Evolutionary conservation across 2,329 filamentous ascomycete genomes (phyloP).

Genomic region (Ophiostoma sp.): DNA sequence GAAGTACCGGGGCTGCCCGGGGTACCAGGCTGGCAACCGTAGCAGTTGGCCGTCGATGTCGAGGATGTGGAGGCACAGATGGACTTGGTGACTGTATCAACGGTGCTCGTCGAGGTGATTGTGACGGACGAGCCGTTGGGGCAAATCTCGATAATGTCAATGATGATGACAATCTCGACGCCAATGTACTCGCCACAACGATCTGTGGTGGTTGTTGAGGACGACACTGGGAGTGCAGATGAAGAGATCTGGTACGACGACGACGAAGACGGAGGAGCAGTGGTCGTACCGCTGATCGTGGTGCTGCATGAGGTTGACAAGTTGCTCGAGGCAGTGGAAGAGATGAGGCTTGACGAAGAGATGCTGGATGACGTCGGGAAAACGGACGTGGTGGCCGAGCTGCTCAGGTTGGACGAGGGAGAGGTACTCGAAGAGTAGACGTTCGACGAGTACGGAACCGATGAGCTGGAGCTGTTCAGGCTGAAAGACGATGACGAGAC

Average conservation of each 20-base stretch:
- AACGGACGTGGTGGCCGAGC: not conserved
- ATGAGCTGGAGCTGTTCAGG: not conserved
- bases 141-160: slow-evolving; percentile 27
- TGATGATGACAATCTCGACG: slow-evolving; percentile 25
- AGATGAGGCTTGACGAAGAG: not conserved
- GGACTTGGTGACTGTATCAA: slow-evolving; percentile 23
- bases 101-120: slow-evolving; percentile 15
- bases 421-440: not conserved
- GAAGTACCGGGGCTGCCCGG: not conserved
- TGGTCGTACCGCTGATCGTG: not conserved
- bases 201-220: not conserved
- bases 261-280: not conserved
- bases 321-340: not conserved
- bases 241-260: not conserved
- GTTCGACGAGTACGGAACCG: not conserved
- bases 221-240: not conserved
- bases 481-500: not conserved
- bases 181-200: slow-evolving; percentile 21
- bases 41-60: slow-evolving; percentile 7
- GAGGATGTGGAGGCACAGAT: slow-evolving; percentile 17
- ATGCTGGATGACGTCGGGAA: not conserved
- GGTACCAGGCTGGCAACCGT: slow-evolving; percentile 13
- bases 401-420: not conserved
- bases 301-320: not conserved
- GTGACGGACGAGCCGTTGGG: slow-evolving; percentile 11